Percentiles rank a stretch among this genome's conserved stretches.
Evolutionary conservation across 202 grass and related monocot species (phyloP).

Genomic region (Zoysia matrella): DNA sequence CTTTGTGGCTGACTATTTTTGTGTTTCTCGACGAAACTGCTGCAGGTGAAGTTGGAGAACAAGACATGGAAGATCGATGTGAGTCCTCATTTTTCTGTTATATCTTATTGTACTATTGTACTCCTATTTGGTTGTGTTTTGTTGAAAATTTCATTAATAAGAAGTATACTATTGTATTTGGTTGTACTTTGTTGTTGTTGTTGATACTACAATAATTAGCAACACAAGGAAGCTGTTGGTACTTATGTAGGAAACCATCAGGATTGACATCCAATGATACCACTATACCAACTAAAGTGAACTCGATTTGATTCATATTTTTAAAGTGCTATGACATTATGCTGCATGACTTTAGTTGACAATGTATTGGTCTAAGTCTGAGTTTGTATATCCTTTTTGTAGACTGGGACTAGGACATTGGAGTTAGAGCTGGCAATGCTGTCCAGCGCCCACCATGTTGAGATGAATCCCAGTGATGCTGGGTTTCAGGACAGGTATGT

Average conservation of each 20-base stretch:
- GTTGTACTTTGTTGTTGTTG: background rate
- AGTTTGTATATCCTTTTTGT: constrained; percentile 29
- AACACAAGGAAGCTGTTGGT: background rate
- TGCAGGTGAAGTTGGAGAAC: constrained; percentile 98
- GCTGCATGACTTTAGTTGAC: too few species aligned
- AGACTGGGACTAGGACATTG: constrained; percentile 86
- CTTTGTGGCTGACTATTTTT: constrained; percentile 22
- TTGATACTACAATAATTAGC: background rate
- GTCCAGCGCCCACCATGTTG: constrained; percentile 85
- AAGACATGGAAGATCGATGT: constrained; percentile 98
- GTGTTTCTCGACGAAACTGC: background rate
- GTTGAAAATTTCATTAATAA: too few species aligned
- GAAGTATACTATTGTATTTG: background rate
- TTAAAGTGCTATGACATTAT: background rate
- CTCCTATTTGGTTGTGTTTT: background rate
- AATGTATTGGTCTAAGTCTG: background rate
- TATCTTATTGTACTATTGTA: too few species aligned
- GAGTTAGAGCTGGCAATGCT: constrained; percentile 86
- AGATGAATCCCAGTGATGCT: constrained; percentile 97
- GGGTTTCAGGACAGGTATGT: constrained; percentile 98
- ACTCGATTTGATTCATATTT: background rate
- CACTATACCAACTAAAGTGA: background rate
- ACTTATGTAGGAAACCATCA: background rate
- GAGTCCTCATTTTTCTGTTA: constrained; percentile 29
- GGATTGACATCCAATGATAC: background rate